phyloP scores from a whole-genome alignment of 495 filamentous ascomycete species.

The Choiromyces venosus region DNA sequence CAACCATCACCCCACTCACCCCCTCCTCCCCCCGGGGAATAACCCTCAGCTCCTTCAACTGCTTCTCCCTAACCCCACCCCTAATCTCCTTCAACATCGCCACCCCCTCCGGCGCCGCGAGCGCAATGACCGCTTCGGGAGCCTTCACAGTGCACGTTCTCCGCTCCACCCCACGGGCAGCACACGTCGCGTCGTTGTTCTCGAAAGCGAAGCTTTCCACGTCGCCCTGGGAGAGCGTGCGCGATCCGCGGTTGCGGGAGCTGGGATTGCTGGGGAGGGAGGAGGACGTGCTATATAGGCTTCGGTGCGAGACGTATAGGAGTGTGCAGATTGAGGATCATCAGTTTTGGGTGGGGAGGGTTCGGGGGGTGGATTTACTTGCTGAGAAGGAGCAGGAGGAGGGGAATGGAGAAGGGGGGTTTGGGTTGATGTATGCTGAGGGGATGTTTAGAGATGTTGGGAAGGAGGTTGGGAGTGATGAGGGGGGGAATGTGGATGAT shows the following conservation, averaged over 20 bases:
- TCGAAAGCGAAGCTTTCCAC: slow-evolving; percentile 9
- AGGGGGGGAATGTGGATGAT: slow-evolving; percentile 24
- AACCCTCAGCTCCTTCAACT: slow-evolving; percentile 42
- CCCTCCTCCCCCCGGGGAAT: slow-evolving; percentile 31
- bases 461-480: slow-evolving; percentile 16
- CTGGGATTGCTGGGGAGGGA: slow-evolving; percentile 17
- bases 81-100: slow-evolving; percentile 42
- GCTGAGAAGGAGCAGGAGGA: slow-evolving; percentile 17
- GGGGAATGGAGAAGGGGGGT: slow-evolving; percentile 17
- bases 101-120: slow-evolving; percentile 33
- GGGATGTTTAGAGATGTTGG: slow-evolving; percentile 32
- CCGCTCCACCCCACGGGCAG: slow-evolving; percentile 27
- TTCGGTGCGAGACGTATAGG: slow-evolving; percentile 25
- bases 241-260: neutral
- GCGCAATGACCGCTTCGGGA: slow-evolving; percentile 25
- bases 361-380: slow-evolving; percentile 27
- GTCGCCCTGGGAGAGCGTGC: slow-evolving; percentile 8
- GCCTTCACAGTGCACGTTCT: slow-evolving; percentile 35
- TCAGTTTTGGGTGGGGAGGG: slow-evolving; percentile 38
- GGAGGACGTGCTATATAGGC: slow-evolving; percentile 38
- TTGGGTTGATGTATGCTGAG: slow-evolving; percentile 39
- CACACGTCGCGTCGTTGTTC: slow-evolving; percentile 32
- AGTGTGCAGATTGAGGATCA: slow-evolving; percentile 37
- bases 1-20: slow-evolving; percentile 13
- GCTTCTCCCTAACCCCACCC: slow-evolving; percentile 38